These are phyloP conservation scores for Rhizophagus sp. DNA, from an alignment of 192 early-diverging fungal genomes.

Conservation along the genomic window DNA sequence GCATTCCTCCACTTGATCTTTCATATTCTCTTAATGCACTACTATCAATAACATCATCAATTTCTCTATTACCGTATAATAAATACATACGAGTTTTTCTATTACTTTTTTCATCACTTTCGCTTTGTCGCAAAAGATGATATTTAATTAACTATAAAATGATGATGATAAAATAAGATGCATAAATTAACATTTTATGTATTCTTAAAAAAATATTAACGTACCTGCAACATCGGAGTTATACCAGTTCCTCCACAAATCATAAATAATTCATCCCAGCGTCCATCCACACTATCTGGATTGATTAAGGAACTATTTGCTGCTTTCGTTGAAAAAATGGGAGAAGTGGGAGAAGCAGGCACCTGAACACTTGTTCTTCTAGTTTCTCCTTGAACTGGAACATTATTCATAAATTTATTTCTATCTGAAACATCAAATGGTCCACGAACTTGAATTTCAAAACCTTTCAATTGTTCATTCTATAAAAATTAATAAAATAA, in stretches of 20 bases:
- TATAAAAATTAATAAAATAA: too few relatives aligned
- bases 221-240: conserved; percentile 23
- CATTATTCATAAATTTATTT: background rate
- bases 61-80: background rate
- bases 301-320: conserved; percentile 20
- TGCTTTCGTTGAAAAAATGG: background rate
- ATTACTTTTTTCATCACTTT: background rate
- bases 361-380: background rate
- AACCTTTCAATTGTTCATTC: conserved; percentile 18
- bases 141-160: conserved; percentile 18
- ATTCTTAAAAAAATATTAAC: background rate
- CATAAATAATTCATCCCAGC: conserved; percentile 30
- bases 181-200: too few relatives aligned
- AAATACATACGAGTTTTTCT: background rate
- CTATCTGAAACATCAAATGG: conserved; percentile 28
- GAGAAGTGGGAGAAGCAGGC: background rate
- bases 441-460: conserved; percentile 24
- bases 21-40: background rate
- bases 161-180: background rate
- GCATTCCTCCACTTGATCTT: background rate
- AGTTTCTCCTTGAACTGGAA: background rate
- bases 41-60: conserved; percentile 20
- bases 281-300: conserved; percentile 21
- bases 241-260: conserved; percentile 31
- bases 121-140: background rate